Base-by-base conservation (phyloP, 306 rosid species). In the Malus sieversii region DNA sequence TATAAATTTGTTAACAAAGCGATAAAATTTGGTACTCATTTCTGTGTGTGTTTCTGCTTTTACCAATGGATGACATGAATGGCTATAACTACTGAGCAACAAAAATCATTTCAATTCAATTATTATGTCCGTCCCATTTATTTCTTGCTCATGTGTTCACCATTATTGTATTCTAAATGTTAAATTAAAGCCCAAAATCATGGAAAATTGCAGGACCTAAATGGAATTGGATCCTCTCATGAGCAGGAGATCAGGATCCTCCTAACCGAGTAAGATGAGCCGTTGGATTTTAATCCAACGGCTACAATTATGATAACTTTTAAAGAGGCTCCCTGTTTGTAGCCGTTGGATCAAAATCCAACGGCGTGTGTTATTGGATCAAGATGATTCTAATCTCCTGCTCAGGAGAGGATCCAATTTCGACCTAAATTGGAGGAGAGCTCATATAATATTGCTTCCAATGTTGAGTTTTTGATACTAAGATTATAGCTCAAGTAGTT, bases 41-140 rank as follows among this genome's bases (percentile, higher is more conserved):
- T 13, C 22, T 73, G 4, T 44, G 29, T n/a, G 30, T 67, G 58
- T 73, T 73, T 51, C 11, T 74, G 60, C 70, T 74, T 74, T 74
- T 18, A 48, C 55, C 55, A 14, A 14, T 46, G 53, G 44, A 61
- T 44, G 29, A 35, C 44, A 44, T 74, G 77, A 74, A 73, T 73
- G 57, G 77, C 68, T 59, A 73, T 73, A 25, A 73, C 25, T 74
- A 18, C 7, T 19, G 45, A 61, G 46, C 11, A 40, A 8, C 25
- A 61, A 44, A 63, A 61, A 74, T 74, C 46, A 74, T 74, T 74
- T 74, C 70, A 13, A 6, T 25, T 44, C 70, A 74, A 61, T 74
- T 27, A 74, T 74, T 61, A 9, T 74, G 70, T 62, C 77, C 70
- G 10, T 6, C 27, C 52, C 29, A 27, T 61, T 18, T 22, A 10